Base-by-base conservation (phyloP, 345 rosid species). In the Hibiscus syriacus region DNA sequence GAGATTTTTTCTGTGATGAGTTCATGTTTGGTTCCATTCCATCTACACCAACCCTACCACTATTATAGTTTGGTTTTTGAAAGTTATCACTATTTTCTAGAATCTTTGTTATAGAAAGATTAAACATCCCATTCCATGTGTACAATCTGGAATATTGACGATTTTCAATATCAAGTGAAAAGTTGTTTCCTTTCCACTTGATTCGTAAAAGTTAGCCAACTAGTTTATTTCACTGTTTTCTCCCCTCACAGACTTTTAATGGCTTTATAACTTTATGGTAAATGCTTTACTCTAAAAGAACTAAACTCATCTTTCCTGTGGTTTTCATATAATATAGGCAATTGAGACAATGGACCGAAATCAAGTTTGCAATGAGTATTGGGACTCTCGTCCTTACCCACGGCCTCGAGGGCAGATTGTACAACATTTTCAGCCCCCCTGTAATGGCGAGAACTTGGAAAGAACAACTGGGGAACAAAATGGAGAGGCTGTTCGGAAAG, bases 341-440 rank as follows among this genome's bases (percentile, higher is more conserved):
- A 78, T 95, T 19, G 99, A 95, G 78, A 94, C 97, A 66, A 61
- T 88, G 87, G 99, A 95, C 48, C 67, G 72, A 54, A 79, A 79
- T 77, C 82, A 98, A 72, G 87, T 95, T 66, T 95, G 99, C 77
- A 79, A 73, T n/a, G 95, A 85, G 41, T 95, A 95, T 68, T 95
- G 98, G 98, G 90, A 86, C 52, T 86, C 87, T 19, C 84, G 99
- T 71, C 99, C 97, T 27, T 92, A 86, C 62, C 90, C 97, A 9
- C 81, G 97, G 58, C 92, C 89, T 55, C 93, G 79, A 74, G 81
- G 83, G 67, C 97, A 88, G 70, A 84, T 85, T 55, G 82, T 81
- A 34, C 88, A 77, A 66, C 82, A 77, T 70, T 58, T 79, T 66
- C 84, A 77, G 66, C 29, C 19, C 27, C 76, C 72, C 57, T 77